Base-by-base conservation (phyloP, 1,139 yeast species). In the Lodderomyces theae region DNA sequence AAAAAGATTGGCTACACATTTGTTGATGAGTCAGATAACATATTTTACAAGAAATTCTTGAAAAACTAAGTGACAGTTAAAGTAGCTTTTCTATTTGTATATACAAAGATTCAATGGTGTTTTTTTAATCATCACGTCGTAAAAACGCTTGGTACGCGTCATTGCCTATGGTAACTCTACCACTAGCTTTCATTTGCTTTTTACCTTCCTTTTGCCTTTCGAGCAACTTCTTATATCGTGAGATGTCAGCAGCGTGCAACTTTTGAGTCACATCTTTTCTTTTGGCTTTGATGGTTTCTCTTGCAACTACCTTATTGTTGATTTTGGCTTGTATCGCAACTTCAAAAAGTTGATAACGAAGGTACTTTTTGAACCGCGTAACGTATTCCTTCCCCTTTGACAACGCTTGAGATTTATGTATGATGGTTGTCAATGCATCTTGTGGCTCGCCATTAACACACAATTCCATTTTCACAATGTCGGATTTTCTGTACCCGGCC, bases 161-260 rank as follows among this genome's bases (percentile, higher is more conserved):
- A 46, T 85, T 86, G 45, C 87, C 82, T 41, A 90, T 83, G 38
- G 73, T 69, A 10, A 92, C 86, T 45, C 79, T 79, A 13, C 97
- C 97, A 12, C 82, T 72, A 9, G 86, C 73, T 65, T 85, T 84
- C 84, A 92, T 74, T 45, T 77, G 78, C 63, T 85, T 87, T 65
- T 92, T 92, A 35, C 98, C 98, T 56, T 87, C 96, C 61, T 90
- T 92, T 56, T 92, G 98, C 54, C 87, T 84, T 45, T 77, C 88
- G 43, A 92, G 69, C 51, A 92, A 74, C 63, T 92, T 92, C 70
- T 89, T 89, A 50, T 96, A 74, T 63, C 98, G 74, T 0, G 95
- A 79, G 26, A 90, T 78, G 68, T 92, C 98, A 13, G 96, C 86
- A 0, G 98, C 98, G 62, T 92, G 97, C 48, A 92, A 69, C 54